Conservation (phyloP, 2,329 filamentous ascomycete genomes). For the Monosporascus sp. region DNA sequence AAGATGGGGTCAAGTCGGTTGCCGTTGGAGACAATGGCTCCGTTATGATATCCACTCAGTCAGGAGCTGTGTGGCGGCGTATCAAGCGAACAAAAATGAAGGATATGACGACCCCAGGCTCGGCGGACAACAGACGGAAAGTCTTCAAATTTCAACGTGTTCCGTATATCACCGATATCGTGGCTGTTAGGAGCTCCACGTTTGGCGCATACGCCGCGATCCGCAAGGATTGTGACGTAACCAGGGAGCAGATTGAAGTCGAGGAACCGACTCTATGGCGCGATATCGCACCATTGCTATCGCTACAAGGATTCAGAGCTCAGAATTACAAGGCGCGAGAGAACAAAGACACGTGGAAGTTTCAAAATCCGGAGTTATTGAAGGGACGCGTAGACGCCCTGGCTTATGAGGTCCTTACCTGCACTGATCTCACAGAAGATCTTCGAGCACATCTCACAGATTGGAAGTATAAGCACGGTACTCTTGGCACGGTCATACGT, state of each 20-base stretch:
- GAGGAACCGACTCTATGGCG: slow-evolving; percentile 66
- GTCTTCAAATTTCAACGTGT: slow-evolving; percentile 96
- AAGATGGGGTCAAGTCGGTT: slow-evolving; percentile 81
- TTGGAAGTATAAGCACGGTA: slow-evolving; percentile 34
- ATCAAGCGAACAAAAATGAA: slow-evolving; percentile 80
- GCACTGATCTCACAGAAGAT: slow-evolving; percentile 62
- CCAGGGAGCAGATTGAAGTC: slow-evolving; percentile 65
- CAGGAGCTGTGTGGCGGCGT: slow-evolving; percentile 88
- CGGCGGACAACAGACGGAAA: slow-evolving; percentile 60
- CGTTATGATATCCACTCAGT: slow-evolving; percentile 88
- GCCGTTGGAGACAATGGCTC: slow-evolving; percentile 89
- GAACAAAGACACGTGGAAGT: slow-evolving; percentile 37
- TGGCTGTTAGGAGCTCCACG: slow-evolving; percentile 78
- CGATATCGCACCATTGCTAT: slow-evolving; percentile 65
- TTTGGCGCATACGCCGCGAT: slow-evolving; percentile 89
- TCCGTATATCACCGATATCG: slow-evolving; percentile 78
- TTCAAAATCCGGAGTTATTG: slow-evolving; percentile 37
- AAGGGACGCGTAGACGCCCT: slow-evolving; percentile 49
- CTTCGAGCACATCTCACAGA: slow-evolving; percentile 45
- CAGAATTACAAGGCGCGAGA: slow-evolving; percentile 31
- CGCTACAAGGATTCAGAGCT: slow-evolving; percentile 57
- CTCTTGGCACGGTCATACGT: slow-evolving; percentile 41
- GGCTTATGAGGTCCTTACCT: slow-evolving; percentile 52
- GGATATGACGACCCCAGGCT: slow-evolving; percentile 40
- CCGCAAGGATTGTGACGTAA: slow-evolving; percentile 77